Evolutionary conservation across 495 filamentous ascomycete species (phyloP), one percentile per base, ranked within the genome.

Genomic region (Penicillium simplicissimum): DNA sequence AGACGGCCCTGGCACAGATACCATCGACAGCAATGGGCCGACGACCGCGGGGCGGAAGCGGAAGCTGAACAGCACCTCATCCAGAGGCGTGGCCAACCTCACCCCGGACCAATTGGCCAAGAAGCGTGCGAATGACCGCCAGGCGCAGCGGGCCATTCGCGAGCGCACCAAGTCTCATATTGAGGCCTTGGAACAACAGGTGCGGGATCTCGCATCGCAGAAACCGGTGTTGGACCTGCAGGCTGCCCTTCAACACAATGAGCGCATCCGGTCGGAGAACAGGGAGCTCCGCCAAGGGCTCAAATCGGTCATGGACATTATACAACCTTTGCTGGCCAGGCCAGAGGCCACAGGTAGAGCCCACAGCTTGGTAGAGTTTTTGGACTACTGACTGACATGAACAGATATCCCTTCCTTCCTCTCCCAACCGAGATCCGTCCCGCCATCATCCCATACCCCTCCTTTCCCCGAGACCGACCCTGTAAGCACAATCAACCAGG

Each of bases 91-190:
- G 19, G 86, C 87, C 55, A 90, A 87, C 59, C 82, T 92, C 61
- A 89, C 87, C 13, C 84, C 85, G n/a, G 82, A 86, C 25, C 88
- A 92, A 69, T 78, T 90, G 51, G 87, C 83, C 8, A 85, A 88
- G 68, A 96, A 96, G 74, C 84, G 92, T 57, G 91, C 90, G 68
- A 96, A 96, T 73, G 92, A 96, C 70, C 85, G 92, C 42, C 90
- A 93, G 74, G 92, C 92, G 17, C 92, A 96, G 72, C 85, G 90
- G 52, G 90, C 90, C 17, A 96, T 96, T 59, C 83, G 92, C 15
- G 88, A 91, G 66, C 82, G 92, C 59, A 96, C 89, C 11, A 93
- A 92, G 66, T 80, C 85, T 57, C 88, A 92, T 67, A 95, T 96
- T 62, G 90, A 93, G 55, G 79, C 75, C 21, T 79, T 96, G 21